phyloP scores from a whole-genome alignment of 371 early-diverging fungal genomes.

The Capniomyces stellatus region DNA sequence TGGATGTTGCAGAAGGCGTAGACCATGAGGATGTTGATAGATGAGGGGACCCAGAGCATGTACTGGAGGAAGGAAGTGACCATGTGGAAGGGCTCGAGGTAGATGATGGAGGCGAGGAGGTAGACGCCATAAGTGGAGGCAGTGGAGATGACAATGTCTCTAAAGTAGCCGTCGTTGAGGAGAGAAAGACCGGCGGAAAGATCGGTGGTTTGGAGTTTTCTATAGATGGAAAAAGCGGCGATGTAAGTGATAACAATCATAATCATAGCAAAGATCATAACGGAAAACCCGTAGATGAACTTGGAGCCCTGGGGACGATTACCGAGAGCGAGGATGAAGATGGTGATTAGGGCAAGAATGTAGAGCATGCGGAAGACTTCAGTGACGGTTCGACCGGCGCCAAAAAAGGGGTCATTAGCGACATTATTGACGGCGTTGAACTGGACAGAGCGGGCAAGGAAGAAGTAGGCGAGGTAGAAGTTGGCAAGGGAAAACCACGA shows the following conservation, averaged over 20 bases:
- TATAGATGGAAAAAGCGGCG: slow-evolving; percentile 33
- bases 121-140: slow-evolving; percentile 75
- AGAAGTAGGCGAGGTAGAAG: slow-evolving; percentile 73
- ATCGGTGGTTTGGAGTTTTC: slow-evolving; percentile 28
- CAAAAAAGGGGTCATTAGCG: slow-evolving; percentile 47
- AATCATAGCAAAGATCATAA: slow-evolving; percentile 49
- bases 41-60: slow-evolving; percentile 63
- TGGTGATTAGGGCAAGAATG: slow-evolving; percentile 46
- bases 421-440: slow-evolving; percentile 13
- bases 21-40: slow-evolving; percentile 74
- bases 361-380: slow-evolving; percentile 48
- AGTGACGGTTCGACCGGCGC: slow-evolving; percentile 40
- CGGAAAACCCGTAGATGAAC: slow-evolving; percentile 38
- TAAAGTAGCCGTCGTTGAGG: slow-evolving; percentile 33
- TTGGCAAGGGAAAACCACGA: slow-evolving; percentile 63
- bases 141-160: slow-evolving; percentile 59
- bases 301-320: slow-evolving; percentile 81
- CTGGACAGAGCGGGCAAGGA: slow-evolving; percentile 42
- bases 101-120: slow-evolving; percentile 49
- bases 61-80: slow-evolving; percentile 75
- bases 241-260: slow-evolving; percentile 57
- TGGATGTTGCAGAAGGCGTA: slow-evolving; percentile 86
- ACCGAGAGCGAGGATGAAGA: slow-evolving; percentile 76
- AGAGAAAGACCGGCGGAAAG: slow-evolving; percentile 10
- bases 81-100: slow-evolving; percentile 88